Conservation (phyloP, 1,284 basidiomycete species). For the Moesziomyces globuligerus region DNA sequence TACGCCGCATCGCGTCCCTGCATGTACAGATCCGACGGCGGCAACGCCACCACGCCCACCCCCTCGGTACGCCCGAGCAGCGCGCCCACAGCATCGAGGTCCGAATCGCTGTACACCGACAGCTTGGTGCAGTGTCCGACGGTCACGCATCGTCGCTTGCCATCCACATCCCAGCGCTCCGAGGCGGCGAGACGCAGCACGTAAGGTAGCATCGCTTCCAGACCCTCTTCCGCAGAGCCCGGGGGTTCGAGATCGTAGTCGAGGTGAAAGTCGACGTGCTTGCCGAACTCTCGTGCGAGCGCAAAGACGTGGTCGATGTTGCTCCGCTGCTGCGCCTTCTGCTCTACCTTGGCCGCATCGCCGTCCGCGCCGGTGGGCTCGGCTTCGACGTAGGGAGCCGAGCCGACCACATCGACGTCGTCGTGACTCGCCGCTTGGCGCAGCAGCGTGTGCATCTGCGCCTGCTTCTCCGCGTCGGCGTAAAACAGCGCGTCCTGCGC, state of each 20-base stretch:
- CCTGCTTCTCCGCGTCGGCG: conserved; percentile 12
- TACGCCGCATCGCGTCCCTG: conserved; percentile 34
- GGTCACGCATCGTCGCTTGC: conserved; percentile 4
- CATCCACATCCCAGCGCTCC: conserved; percentile 4
- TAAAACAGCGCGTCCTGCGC: conserved; percentile 50
- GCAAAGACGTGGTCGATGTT: conserved; percentile 25
- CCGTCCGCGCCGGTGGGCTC: neutral
- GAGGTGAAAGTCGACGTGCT: conserved; percentile 52
- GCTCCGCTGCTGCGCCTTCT: conserved; percentile 6
- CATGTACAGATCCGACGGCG: conserved; percentile 49
- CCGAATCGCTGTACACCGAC: conserved; percentile 9
- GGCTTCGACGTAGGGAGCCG: conserved; percentile 44
- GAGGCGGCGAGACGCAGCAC: conserved; percentile 1
- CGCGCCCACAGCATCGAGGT: conserved; percentile 12
- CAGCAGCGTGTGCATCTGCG: conserved; percentile 24
- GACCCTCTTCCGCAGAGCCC: neutral
- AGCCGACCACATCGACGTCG: conserved; percentile 26
- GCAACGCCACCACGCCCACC: conserved; percentile 30
- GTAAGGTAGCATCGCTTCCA: conserved; percentile 14
- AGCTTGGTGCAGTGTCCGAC: conserved; percentile 49
- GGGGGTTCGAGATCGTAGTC: conserved; percentile 44
- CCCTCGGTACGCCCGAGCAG: neutral
- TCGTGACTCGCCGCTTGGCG: conserved; percentile 4
- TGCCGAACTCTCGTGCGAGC: conserved; percentile 10
- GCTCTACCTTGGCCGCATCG: no score